A percentile compares a stretch with the other conserved stretches of the same genome.
These are phyloP conservation scores for Hericium rajendrae DNA, from an alignment of 768 basidiomycete genomes.

Conservation along the genomic window DNA sequence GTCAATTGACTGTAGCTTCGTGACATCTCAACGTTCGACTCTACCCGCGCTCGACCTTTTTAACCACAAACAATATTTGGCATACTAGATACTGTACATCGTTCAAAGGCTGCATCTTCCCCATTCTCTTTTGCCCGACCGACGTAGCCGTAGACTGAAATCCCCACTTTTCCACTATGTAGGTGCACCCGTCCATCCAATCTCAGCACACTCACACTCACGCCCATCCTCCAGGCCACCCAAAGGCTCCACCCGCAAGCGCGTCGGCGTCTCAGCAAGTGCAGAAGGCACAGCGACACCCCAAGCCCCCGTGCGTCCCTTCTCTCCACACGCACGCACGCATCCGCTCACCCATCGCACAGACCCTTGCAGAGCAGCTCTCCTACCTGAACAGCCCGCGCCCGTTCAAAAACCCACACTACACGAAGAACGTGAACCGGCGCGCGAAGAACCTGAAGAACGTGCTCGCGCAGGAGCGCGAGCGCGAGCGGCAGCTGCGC, in stretches of 20 bases:
- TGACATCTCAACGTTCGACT: too few species aligned
- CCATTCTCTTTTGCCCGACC: too few species aligned
- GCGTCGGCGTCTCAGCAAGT: conserved; percentile 16
- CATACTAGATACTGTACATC: too few species aligned
- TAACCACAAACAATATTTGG: too few species aligned
- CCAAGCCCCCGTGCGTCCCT: conserved; percentile 19
- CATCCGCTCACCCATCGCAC: background rate
- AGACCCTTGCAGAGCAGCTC: conserved; percentile 68
- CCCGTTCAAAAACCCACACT: conserved; percentile 70
- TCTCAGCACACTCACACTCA: too few species aligned
- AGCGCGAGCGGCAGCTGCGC: conserved; percentile 60
- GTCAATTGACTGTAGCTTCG: too few species aligned
- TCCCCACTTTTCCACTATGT: too few species aligned
- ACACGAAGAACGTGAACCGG: conserved; percentile 60
- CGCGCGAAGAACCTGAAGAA: conserved; percentile 75
- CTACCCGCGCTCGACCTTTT: too few species aligned
- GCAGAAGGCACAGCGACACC: conserved; percentile 23
- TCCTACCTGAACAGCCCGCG: conserved; percentile 62
- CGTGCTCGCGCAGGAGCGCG: conserved; percentile 69
- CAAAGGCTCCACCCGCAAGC: conserved; percentile 22
- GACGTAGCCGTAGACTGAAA: too few species aligned
- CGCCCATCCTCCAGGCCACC: conserved; percentile 20
- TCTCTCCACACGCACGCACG: background rate
- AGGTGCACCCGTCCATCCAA: too few species aligned
- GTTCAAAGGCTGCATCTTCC: too few species aligned